These are phyloP conservation scores for Krasilnikovozyma curviuscula DNA, from an alignment of 768 basidiomycete species.

Conservation along the genomic window DNA sequence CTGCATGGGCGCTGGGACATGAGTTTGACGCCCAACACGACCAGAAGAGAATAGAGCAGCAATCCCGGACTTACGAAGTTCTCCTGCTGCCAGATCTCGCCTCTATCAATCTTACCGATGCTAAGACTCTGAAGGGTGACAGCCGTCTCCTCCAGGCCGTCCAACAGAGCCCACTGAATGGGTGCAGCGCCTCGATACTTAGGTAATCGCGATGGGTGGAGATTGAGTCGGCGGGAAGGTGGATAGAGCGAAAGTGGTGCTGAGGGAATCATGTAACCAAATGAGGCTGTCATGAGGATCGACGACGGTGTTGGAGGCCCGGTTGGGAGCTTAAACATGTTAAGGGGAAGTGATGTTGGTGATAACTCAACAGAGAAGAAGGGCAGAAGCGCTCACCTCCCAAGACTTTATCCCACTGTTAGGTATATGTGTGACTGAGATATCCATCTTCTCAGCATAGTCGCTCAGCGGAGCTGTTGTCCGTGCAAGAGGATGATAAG, in stretches of 20 bases:
- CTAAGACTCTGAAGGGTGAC: constrained; percentile 40
- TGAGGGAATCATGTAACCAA: constrained; percentile 62
- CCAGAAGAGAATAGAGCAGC: neutral
- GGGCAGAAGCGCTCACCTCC: constrained; percentile 31
- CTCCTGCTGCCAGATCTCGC: constrained; percentile 42
- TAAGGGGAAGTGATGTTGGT: constrained; percentile 16
- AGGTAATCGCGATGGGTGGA: constrained; percentile 77
- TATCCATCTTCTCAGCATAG: constrained; percentile 35
- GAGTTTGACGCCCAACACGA: neutral
- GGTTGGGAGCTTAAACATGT: neutral
- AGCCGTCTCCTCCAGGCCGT: constrained; percentile 48
- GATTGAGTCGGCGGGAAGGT: constrained; percentile 45
- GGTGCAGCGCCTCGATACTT: constrained; percentile 78
- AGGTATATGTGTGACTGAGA: constrained; percentile 47
- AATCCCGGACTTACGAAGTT: constrained; percentile 35
- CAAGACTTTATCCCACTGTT: constrained; percentile 44
- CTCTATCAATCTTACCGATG: constrained; percentile 56
- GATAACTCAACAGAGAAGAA: constrained; percentile 14
- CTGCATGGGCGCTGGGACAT: constrained; percentile 26
- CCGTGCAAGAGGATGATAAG: neutral
- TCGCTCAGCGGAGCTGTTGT: constrained; percentile 48
- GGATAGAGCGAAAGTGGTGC: constrained; percentile 44
- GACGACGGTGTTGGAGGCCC: constrained; percentile 24
- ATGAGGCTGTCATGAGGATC: constrained; percentile 69
- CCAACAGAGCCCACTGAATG: constrained; percentile 61